Conservation (phyloP, 805 yeast species). For the Candida succiphila region DNA sequence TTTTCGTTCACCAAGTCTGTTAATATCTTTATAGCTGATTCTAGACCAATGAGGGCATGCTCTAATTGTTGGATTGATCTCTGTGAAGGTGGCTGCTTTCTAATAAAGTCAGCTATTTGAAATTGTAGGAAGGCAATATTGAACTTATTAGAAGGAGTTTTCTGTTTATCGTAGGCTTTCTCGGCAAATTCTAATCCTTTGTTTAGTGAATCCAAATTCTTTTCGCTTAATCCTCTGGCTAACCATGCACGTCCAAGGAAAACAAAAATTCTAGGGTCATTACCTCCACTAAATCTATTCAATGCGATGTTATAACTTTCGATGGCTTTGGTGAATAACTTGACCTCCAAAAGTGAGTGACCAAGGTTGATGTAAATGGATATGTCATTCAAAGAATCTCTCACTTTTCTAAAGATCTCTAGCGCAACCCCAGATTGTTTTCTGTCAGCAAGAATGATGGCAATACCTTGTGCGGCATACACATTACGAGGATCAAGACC, state of each 20-base stretch:
- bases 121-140: slow-evolving; percentile 78
- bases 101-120: slow-evolving; percentile 76
- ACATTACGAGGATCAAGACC: slow-evolving; percentile 78
- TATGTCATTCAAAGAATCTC: slow-evolving; percentile 82
- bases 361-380: slow-evolving; percentile 81
- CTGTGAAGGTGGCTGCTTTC: slow-evolving; percentile 47
- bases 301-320: slow-evolving; percentile 82
- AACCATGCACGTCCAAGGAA: slow-evolving; percentile 87
- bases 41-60: slow-evolving; percentile 43
- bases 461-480: slow-evolving; percentile 97
- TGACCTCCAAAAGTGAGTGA: slow-evolving; percentile 74
- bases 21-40: slow-evolving; percentile 50
- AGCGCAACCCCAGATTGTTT: slow-evolving; percentile 67
- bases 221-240: slow-evolving; percentile 62
- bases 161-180: slow-evolving; percentile 38
- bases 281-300: slow-evolving; percentile 46
- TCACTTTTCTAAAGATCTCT: slow-evolving; percentile 76
- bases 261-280: slow-evolving; percentile 58
- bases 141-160: slow-evolving; percentile 45
- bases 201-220: slow-evolving; percentile 46
- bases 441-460: slow-evolving; percentile 83
- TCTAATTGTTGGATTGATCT: slow-evolving; percentile 57
- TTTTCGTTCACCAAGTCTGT: slow-evolving; percentile 45
- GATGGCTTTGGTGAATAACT: slow-evolving; percentile 76
- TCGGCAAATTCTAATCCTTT: slow-evolving; percentile 55